Evolutionary conservation across 106 monocot genomes (phyloP).

Genomic region (Dendrobium catenatum): DNA sequence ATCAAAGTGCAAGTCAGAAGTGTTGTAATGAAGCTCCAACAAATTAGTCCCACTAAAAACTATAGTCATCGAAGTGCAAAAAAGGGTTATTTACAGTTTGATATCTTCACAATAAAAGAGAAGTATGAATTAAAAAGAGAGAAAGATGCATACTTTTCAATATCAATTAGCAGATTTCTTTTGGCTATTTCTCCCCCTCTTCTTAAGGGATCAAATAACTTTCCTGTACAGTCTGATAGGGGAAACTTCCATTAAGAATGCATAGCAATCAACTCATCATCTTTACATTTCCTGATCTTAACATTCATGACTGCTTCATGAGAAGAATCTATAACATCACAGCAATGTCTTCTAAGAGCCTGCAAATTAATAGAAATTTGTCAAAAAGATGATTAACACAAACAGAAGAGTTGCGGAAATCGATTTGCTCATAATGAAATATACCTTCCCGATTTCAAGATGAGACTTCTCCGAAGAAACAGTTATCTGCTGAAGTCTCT

Average conservation of each 20-base stretch:
- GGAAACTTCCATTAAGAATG: constrained; percentile 6
- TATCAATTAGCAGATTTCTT: too few species aligned
- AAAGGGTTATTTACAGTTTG: too few species aligned
- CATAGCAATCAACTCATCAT: constrained; percentile 74
- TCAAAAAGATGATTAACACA: constrained; percentile 5
- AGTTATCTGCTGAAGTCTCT: constrained; percentile 30
- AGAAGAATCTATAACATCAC: constrained; percentile 56
- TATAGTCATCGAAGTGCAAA: too few species aligned
- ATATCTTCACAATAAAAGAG: too few species aligned
- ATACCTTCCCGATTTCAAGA: constrained; percentile 38
- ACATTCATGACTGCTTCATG: constrained; percentile 40
- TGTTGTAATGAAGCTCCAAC: too few species aligned
- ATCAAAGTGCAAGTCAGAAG: too few species aligned
- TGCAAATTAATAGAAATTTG: constrained; percentile 9
- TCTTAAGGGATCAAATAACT: too few species aligned
- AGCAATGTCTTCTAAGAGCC: constrained; percentile 56
- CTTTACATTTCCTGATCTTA: constrained; percentile 61
- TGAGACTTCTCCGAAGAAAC: constrained; percentile 41
- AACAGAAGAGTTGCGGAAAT: not conserved
- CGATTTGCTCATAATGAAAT: not conserved
- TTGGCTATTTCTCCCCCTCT: too few species aligned
- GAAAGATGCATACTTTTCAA: too few species aligned
- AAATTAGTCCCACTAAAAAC: too few species aligned
- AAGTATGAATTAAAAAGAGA: too few species aligned
- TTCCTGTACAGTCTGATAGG: not conserved